Percentiles rank a stretch among this genome's conserved stretches.
Conservation (phyloP, 306 rosid genomes). For the Fragaria iinumae region DNA sequence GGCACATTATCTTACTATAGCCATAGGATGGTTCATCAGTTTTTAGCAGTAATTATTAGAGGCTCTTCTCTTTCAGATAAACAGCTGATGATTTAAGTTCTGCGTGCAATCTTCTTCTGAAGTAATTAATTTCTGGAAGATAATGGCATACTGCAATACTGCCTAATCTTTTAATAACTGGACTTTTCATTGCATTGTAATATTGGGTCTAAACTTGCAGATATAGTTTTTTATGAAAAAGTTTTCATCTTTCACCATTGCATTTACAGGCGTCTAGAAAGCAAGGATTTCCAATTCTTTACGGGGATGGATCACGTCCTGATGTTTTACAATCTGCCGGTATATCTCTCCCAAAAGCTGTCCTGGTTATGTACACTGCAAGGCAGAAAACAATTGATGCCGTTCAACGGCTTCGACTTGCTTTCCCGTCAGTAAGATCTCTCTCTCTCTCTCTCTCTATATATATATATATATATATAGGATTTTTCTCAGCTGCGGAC, state of each 20-base stretch:
- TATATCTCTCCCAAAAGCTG: constrained; percentile 87
- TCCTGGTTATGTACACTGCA: constrained; percentile 85
- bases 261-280: constrained; percentile 62
- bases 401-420: constrained; percentile 73
- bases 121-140: not conserved
- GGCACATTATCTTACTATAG: not conserved
- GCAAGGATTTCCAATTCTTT: constrained; percentile 81
- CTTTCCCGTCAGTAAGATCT: constrained; percentile 72
- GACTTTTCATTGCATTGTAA: not conserved
- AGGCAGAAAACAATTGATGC: constrained; percentile 63
- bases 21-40: not conserved
- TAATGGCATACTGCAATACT: not conserved
- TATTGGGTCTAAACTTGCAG: not conserved
- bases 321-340: constrained; percentile 93
- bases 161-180: not conserved
- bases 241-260: constrained; percentile 12
- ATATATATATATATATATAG: not conserved
- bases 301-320: constrained; percentile 93
- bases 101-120: not conserved
- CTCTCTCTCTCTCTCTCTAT: constrained; percentile 24
- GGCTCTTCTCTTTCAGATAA: not conserved
- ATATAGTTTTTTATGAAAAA: not conserved
- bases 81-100: not conserved
- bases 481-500: too few species aligned
- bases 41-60: not conserved